Base-by-base conservation (phyloP, 2,329 filamentous ascomycete genomes). In the Furcasterigmium furcatum region DNA sequence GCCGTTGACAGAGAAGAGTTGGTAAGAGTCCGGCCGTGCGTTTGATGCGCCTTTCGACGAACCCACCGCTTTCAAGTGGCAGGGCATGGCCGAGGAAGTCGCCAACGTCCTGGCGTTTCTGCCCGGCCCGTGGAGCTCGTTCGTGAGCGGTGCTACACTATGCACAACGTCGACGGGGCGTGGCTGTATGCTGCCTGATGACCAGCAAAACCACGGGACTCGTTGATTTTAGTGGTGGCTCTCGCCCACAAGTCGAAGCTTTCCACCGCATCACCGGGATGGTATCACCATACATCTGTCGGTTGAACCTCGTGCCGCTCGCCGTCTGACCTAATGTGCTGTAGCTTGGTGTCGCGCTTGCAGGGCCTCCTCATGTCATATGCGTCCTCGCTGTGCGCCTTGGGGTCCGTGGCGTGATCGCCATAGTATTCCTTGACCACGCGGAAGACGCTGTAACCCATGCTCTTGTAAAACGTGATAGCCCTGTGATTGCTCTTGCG, bases 311-410 rank as follows among this genome's bases (percentile, higher is more conserved):
- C 77, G 61, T 88, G 83, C 47, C 82, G 76, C 71, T 94, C 87
- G 16, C 94, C 94, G 56, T 92, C 82, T 44, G 85, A 80, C 53
- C 94, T 80, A 40, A 95, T 77, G 66, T 95, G 89, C 64, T 88
- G 79, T 47, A 77, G 70, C 46, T 85, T 79, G 64, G 77, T 80
- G 68, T 99, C 94, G 59, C 91, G 80, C 66, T 80, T 87, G 71
- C 92, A 82, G 30, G 90, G 82, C 65, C 96, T 97, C 53, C 94
- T 82, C 94, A 99, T 99, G 70, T 99, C 94, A 64, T 89, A 94
- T 16, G 92, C 94, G 71, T 97, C 92, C 66, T 95, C 91, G 42
- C 82, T 80, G 14, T 71, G 72, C 49, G 78, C 73, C 9, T 76
- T 80, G 4, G 82, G 80, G 44, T 82, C 79, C 44, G 72, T 77